These are phyloP conservation scores for Malassezia equina DNA, from an alignment of 1,284 basidiomycete species.

Conservation along the genomic window DNA sequence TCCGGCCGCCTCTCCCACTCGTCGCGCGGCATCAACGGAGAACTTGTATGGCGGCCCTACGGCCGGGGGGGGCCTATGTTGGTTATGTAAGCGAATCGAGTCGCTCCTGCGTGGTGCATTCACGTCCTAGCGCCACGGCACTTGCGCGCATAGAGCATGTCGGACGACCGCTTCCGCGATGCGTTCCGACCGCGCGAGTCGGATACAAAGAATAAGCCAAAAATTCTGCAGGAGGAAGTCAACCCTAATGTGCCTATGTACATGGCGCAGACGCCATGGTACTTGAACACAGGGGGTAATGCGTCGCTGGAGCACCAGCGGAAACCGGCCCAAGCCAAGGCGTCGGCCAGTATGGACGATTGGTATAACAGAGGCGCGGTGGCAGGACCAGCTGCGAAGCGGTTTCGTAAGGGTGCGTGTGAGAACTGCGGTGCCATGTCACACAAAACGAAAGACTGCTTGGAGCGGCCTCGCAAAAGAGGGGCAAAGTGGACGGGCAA, in stretches of 20 bases:
- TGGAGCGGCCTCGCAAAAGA: constrained; percentile 89
- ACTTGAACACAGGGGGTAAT: constrained; percentile 65
- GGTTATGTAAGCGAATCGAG: constrained; percentile 1
- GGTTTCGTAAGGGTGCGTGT: constrained; percentile 93
- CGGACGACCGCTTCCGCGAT: constrained; percentile 6
- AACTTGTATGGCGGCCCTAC: background rate
- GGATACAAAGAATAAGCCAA: background rate
- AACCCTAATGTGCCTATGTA: constrained; percentile 86
- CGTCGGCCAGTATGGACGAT: constrained; percentile 64
- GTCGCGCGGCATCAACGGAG: constrained; percentile 3
- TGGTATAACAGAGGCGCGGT: constrained; percentile 88
- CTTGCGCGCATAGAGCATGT: constrained; percentile 3
- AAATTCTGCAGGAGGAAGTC: constrained; percentile 48
- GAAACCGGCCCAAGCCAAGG: constrained; percentile 59
- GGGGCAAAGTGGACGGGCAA: constrained; percentile 88
- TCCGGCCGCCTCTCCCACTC: background rate
- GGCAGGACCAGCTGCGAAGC: constrained; percentile 79
- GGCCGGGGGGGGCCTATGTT: background rate
- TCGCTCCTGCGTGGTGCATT: background rate
- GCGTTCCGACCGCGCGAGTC: constrained; percentile 7
- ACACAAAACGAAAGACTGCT: constrained; percentile 80
- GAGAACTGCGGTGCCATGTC: constrained; percentile 97
- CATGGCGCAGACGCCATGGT: constrained; percentile 83
- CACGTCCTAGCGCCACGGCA: background rate
- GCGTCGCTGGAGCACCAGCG: constrained; percentile 83